Conservation (phyloP, 2,329 filamentous ascomycete species). For the Blastomyces emzantsi region DNA sequence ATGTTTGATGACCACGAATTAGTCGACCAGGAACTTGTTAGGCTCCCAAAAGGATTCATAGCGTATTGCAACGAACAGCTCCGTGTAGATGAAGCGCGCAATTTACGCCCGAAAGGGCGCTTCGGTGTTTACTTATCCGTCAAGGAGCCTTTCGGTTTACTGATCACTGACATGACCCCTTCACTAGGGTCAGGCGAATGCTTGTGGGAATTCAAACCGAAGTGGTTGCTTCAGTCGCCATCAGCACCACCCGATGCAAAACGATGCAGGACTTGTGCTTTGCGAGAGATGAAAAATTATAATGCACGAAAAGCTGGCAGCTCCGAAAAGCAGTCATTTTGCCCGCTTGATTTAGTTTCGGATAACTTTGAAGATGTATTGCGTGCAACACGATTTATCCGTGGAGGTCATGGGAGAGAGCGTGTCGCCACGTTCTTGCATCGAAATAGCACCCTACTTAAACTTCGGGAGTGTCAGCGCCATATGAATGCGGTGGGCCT, state of each 20-base stretch:
- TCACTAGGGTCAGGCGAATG: slow-evolving; percentile 25
- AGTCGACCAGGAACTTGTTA: slow-evolving; percentile 48
- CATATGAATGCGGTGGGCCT: slow-evolving; percentile 29
- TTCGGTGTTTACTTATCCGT: slow-evolving; percentile 44
- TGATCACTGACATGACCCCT: slow-evolving; percentile 65
- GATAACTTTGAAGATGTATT: slow-evolving; percentile 36
- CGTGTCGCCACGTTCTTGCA: slow-evolving; percentile 29
- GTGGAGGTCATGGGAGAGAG: slow-evolving; percentile 24
- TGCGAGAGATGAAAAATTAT: slow-evolving; percentile 42
- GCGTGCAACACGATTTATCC: slow-evolving; percentile 33
- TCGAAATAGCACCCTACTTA: slow-evolving; percentile 28
- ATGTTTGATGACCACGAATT: slow-evolving; percentile 49
- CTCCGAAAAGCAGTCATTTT: slow-evolving; percentile 41
- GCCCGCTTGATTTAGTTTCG: slow-evolving; percentile 56
- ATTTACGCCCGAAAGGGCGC: slow-evolving; percentile 41
- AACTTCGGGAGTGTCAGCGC: slow-evolving; percentile 28
- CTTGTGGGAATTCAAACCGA: slow-evolving; percentile 70
- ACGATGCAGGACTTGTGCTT: slow-evolving; percentile 67
- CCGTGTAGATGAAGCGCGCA: slow-evolving; percentile 37
- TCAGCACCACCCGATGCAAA: slow-evolving; percentile 54
- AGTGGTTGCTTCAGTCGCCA: slow-evolving; percentile 71
- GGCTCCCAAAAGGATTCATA: slow-evolving; percentile 38
- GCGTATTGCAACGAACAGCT: slow-evolving; percentile 48
- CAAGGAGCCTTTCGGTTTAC: slow-evolving; percentile 53
- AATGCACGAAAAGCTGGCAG: slow-evolving; percentile 24